Evolutionary conservation across 1,284 basidiomycete species (phyloP), one percentile per base, ranked within the genome.

Genomic region (Trametes polyzona): DNA sequence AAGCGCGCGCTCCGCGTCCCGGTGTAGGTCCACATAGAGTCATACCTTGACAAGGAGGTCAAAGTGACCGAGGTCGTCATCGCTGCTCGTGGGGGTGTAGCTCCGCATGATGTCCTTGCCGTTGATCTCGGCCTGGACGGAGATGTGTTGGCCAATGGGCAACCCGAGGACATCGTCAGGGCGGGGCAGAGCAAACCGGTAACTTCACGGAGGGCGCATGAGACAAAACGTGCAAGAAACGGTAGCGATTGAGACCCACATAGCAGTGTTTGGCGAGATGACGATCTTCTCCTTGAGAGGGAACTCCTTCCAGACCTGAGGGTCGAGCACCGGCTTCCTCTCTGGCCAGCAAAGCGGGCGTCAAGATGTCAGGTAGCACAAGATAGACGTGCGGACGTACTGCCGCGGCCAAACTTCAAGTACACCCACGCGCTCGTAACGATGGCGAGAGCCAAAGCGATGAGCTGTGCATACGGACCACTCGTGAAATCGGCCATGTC

Each of bases 81-180:
- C 93, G 67, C 90, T 90, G 70, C 90, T 94, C 27, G 94, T 94
- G 44, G 96, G 96, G 11, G 96, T 99, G 79, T 99, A 99, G 73
- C 88, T 94, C 56, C 96, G 87, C 71, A 88, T 84, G 69, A 99
- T 81, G 40, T 89, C 82, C 79, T 98, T 98, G 68, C 94, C 96
- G 66, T 90, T 83, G 65, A 99, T 93, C 62, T 93, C 88, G 36
- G 96, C 96, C 48, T 88, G 86, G 44, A 99, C 82, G 49, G 92
- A 91, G 68, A 99, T 93, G 80, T 99, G 96, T 77, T 98, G 95
- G 56, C 96, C 97, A 68, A 96, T 90, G 49, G 97, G 96, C 6
- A 99, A 87, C 57, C 96, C 96, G 14, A 99, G 88, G 52, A 90
- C 80, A 74, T 92, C 88, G 43, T 86, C 82, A 1, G 79, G 67